Evolutionary conservation across 768 basidiomycete species (phyloP).

Genomic region (Suillus fuscotomentosus): DNA sequence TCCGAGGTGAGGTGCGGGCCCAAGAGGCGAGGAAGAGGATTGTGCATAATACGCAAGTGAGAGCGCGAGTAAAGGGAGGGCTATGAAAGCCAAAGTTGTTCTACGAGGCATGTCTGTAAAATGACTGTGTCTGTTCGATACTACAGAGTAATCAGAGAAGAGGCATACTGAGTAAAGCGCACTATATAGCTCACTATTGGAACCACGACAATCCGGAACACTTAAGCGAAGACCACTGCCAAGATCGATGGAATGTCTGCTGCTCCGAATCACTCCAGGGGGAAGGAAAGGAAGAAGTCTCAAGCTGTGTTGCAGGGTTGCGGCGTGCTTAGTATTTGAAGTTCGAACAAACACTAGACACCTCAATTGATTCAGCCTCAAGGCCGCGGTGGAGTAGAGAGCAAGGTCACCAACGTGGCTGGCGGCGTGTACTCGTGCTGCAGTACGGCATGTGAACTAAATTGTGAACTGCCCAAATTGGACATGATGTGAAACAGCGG

Average conservation of each 20-base stretch:
- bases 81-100: conserved; percentile 17
- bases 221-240: background rate
- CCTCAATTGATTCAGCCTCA: background rate
- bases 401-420: background rate
- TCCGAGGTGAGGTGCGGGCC: conserved; percentile 31
- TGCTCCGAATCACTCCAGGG: background rate
- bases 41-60: conserved; percentile 30
- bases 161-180: background rate
- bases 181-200: background rate
- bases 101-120: conserved; percentile 21
- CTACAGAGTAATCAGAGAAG: background rate
- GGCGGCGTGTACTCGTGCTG: background rate
- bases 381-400: background rate
- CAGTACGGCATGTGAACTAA: background rate
- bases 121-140: background rate
- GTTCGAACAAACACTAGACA: background rate
- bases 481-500: background rate
- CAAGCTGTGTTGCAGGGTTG: background rate
- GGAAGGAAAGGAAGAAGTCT: background rate
- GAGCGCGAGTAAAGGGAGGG: conserved; percentile 25
- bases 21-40: conserved; percentile 29
- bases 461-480: background rate
- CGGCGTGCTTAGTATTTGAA: background rate
- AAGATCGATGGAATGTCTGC: background rate
- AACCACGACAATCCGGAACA: background rate